Conservation (phyloP, 73 alveolate species). For the Paramecium primaurelia region DNA sequence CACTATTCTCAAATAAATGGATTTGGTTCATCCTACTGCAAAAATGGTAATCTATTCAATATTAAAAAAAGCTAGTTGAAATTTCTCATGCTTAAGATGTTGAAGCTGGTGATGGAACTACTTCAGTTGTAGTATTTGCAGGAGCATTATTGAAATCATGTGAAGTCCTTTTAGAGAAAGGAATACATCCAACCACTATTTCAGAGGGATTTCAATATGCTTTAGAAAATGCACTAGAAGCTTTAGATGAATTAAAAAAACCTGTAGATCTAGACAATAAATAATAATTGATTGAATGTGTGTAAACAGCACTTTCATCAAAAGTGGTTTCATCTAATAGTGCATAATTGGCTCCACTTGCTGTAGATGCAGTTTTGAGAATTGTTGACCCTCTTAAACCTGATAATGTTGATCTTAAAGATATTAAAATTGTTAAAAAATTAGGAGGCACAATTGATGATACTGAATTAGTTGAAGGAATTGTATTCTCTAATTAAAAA, state of each 20-base stretch:
- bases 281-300: constrained; percentile 92
- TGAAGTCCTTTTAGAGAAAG: constrained; percentile 91
- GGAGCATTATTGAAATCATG: constrained; percentile 98
- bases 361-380: constrained; percentile 97
- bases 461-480: constrained; percentile 97
- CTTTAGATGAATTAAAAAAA: constrained; percentile 78
- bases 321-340: constrained; percentile 96
- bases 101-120: constrained; percentile 99
- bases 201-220: constrained; percentile 93
- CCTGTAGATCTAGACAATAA: constrained; percentile 91
- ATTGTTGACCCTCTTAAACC: constrained; percentile 79
- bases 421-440: constrained; percentile 93
- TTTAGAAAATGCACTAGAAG: constrained; percentile 81
- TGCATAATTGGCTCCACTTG: constrained; percentile 97
- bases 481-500: constrained; percentile 93
- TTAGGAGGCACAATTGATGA: constrained; percentile 99
- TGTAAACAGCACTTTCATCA: constrained; percentile 93
- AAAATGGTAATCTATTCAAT: constrained; percentile 77
- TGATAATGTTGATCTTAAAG: constrained; percentile 95
- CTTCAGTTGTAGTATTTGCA: constrained; percentile 99
- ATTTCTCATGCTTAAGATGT: constrained; percentile 99
- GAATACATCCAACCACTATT: constrained; percentile 97
- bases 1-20: constrained; percentile 96
- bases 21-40: constrained; percentile 99
- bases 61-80: constrained; percentile 84